phyloP scores from a whole-genome alignment of 768 basidiomycete genomes.

The Trametes cinnabarina region DNA sequence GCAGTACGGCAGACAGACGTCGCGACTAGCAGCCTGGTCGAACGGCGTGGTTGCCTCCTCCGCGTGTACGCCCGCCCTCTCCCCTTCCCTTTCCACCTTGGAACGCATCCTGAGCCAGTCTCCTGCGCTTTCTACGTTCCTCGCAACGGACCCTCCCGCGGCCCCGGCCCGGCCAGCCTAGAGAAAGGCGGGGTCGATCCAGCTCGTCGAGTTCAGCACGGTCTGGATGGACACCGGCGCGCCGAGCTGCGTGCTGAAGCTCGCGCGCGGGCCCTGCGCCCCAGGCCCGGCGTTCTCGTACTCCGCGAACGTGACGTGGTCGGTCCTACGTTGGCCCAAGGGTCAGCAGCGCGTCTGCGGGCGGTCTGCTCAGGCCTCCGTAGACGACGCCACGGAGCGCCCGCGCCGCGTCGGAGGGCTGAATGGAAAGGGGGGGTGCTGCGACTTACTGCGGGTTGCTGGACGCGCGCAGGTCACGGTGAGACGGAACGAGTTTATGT shows the following conservation, averaged over 20 bases:
- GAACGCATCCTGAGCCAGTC: no score
- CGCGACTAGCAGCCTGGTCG: no score
- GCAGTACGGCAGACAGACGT: no score
- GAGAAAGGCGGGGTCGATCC: constrained; percentile 23
- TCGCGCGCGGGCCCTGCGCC: constrained; percentile 23
- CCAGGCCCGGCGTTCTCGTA: constrained; percentile 29
- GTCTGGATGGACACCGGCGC: constrained; percentile 21
- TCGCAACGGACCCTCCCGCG: no score
- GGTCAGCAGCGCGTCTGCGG: no score
- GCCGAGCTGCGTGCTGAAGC: constrained; percentile 28
- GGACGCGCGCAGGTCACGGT: not conserved
- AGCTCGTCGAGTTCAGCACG: constrained; percentile 23
- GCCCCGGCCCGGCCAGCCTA: not conserved
- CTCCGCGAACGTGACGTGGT: constrained; percentile 32
- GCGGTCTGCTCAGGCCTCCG: no score
- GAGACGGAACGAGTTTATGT: not conserved
- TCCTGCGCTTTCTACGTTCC: no score
- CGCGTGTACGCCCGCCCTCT: no score
- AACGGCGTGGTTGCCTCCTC: no score
- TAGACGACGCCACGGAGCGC: no score
- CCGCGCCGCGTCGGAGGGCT: not conserved
- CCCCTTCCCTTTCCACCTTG: no score
- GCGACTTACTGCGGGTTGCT: constrained; percentile 24
- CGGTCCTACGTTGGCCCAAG: no score
- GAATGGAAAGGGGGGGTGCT: not conserved